phyloP scores from a whole-genome alignment of 2,329 filamentous ascomycete genomes.

The Calonectria naviculata region DNA sequence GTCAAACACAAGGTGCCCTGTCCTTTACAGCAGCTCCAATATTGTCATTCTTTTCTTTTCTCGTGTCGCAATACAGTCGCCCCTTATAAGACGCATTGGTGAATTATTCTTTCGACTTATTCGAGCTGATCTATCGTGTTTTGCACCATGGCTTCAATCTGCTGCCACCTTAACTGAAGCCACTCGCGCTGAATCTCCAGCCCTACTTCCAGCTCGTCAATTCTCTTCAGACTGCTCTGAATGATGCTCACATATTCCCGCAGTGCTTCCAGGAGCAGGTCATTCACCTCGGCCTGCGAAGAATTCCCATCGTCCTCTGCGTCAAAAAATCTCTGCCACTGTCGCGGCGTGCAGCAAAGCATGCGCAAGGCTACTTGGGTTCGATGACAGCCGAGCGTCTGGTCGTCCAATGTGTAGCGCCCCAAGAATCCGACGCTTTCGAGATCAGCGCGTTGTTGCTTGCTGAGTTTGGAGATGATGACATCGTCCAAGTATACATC shows the following conservation, averaged over 20 bases:
- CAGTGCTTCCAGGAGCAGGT: constrained; percentile 51
- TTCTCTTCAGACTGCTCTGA: constrained; percentile 42
- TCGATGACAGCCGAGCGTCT: constrained; percentile 58
- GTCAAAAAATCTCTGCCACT: constrained; percentile 53
- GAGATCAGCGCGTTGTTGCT: constrained; percentile 52
- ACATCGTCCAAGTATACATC: constrained; percentile 61
- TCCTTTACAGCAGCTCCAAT: background rate
- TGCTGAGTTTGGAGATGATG: constrained; percentile 52
- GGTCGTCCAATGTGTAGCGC: constrained; percentile 55
- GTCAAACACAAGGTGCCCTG: background rate
- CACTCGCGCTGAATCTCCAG: constrained; percentile 48
- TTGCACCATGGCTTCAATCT: constrained; percentile 52
- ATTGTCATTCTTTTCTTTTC: background rate
- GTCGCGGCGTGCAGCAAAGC: constrained; percentile 44
- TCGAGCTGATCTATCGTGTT: constrained; percentile 44
- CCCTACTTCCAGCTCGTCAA: constrained; percentile 46
- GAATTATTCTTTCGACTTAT: background rate
- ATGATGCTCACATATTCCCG: constrained; percentile 48
- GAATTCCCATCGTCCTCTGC: constrained; percentile 58
- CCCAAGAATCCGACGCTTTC: constrained; percentile 60
- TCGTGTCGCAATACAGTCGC: background rate
- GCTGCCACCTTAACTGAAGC: constrained; percentile 55
- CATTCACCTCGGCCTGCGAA: constrained; percentile 53
- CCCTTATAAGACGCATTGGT: background rate
- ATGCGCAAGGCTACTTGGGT: constrained; percentile 64